Evolutionary conservation across 2,329 filamentous ascomycete genomes (phyloP).

Genomic region (Cadophora sp.): DNA sequence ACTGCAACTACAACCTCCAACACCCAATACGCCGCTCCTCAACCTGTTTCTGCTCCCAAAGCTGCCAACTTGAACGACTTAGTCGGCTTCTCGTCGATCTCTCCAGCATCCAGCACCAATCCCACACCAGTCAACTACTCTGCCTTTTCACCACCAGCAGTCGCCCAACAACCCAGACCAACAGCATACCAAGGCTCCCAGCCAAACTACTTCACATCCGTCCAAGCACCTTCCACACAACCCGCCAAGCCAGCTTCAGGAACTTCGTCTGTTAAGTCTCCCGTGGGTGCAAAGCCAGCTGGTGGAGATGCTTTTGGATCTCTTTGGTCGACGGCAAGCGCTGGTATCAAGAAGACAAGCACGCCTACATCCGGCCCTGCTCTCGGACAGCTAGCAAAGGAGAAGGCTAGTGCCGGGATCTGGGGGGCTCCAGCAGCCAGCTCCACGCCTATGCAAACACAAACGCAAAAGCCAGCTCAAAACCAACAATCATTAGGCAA

Average conservation of each 20-base stretch:
- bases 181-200: constrained; percentile 75
- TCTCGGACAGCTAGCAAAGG: constrained; percentile 94
- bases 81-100: constrained; percentile 80
- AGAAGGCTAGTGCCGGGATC: constrained; percentile 92
- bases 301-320: constrained; percentile 89
- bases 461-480: constrained; percentile 33
- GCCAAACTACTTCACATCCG: constrained; percentile 95
- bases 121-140: constrained; percentile 68
- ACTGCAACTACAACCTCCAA: constrained; percentile 59
- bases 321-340: constrained; percentile 75
- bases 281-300: constrained; percentile 55
- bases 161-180: constrained; percentile 51
- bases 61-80: constrained; percentile 82
- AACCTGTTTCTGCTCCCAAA: constrained; percentile 84
- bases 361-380: constrained; percentile 73
- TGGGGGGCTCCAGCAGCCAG: constrained; percentile 72
- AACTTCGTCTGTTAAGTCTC: constrained; percentile 51
- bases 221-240: constrained; percentile 55
- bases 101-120: constrained; percentile 68
- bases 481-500: constrained; percentile 45
- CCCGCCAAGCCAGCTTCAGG: constrained; percentile 43
- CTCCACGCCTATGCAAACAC: constrained; percentile 29
- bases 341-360: constrained; percentile 75
- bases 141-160: constrained; percentile 60
- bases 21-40: constrained; percentile 80